phyloP scores from a whole-genome alignment of 352 stramenopile genomes.

The Globisporangium carolinianum region DNA sequence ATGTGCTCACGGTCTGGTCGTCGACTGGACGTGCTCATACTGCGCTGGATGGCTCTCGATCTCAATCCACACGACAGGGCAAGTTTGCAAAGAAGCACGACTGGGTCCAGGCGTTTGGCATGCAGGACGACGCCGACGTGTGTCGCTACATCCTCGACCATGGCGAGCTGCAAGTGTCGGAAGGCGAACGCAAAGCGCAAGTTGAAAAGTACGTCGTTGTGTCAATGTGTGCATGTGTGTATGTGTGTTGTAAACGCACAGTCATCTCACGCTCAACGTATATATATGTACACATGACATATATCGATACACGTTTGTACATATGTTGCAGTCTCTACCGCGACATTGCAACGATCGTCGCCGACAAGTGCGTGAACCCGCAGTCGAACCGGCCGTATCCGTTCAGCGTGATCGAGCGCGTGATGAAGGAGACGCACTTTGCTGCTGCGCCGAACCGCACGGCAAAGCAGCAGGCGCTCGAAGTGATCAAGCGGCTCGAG shows the following conservation, averaged over 20 bases:
- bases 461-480: conserved; percentile 95
- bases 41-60: background rate
- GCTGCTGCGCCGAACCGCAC: conserved; percentile 91
- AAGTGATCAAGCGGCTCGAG: conserved; percentile 94
- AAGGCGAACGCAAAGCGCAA: conserved; percentile 92
- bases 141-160: conserved; percentile 94
- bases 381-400: conserved; percentile 94
- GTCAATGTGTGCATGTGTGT: too few species aligned
- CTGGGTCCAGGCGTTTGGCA: conserved; percentile 91
- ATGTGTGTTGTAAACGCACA: too few species aligned
- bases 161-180: conserved; percentile 95
- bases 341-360: conserved; percentile 96
- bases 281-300: background rate
- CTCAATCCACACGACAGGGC: conserved; percentile 41
- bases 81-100: conserved; percentile 94
- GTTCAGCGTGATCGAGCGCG: conserved; percentile 93
- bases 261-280: background rate
- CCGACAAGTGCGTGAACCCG: conserved; percentile 96
- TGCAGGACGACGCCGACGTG: conserved; percentile 88
- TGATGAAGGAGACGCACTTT: conserved; percentile 96
- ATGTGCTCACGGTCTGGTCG: too few species aligned
- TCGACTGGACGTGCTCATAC: too few species aligned
- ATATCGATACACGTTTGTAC: background rate
- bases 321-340: conserved; percentile 67
- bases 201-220: conserved; percentile 70